phyloP scores from a whole-genome alignment of 2,329 filamentous ascomycete species.

The Fusarium graminum region DNA sequence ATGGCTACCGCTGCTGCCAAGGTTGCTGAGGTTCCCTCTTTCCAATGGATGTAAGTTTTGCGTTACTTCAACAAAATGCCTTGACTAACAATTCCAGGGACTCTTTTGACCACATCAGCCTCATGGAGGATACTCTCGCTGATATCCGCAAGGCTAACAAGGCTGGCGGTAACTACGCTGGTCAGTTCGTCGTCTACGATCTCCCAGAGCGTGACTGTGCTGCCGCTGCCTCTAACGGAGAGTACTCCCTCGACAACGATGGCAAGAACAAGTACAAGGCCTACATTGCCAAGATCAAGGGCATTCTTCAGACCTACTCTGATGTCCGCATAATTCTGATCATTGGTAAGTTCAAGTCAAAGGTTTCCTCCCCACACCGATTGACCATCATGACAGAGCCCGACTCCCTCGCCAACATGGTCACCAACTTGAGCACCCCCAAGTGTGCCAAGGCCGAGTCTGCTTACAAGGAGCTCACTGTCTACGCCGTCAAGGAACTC shows the following conservation, averaged over 20 bases:
- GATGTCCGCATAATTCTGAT: slow-evolving; percentile 60
- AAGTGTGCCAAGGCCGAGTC: slow-evolving; percentile 64
- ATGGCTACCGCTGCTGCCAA: slow-evolving; percentile 65
- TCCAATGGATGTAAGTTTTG: slow-evolving; percentile 63
- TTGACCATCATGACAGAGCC: slow-evolving; percentile 57
- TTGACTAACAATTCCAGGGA: slow-evolving; percentile 55
- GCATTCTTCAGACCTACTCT: slow-evolving; percentile 58
- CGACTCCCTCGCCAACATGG: slow-evolving; percentile 70
- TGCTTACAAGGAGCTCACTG: slow-evolving; percentile 63
- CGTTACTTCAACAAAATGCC: accelerated
- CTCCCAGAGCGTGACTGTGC: slow-evolving; percentile 71
- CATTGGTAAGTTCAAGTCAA: slow-evolving; percentile 52
- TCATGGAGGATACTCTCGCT: slow-evolving; percentile 61
- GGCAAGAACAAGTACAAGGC: slow-evolving; percentile 67
- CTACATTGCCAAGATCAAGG: slow-evolving; percentile 65
- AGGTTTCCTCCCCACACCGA: accelerated
- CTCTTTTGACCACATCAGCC: slow-evolving; percentile 62
- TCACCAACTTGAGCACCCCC: slow-evolving; percentile 66
- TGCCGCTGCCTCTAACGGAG: slow-evolving; percentile 69
- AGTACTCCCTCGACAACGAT: slow-evolving; percentile 64
- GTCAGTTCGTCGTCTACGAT: slow-evolving; percentile 68
- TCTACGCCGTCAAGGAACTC: slow-evolving; percentile 65
- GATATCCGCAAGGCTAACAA: slow-evolving; percentile 57
- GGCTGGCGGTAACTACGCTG: slow-evolving; percentile 58
- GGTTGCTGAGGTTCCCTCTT: slow-evolving; percentile 66